Evolutionary conservation across 768 basidiomycete genomes (phyloP), one percentile per base, ranked within the genome.

Genomic region (Russula dissimulans): DNA sequence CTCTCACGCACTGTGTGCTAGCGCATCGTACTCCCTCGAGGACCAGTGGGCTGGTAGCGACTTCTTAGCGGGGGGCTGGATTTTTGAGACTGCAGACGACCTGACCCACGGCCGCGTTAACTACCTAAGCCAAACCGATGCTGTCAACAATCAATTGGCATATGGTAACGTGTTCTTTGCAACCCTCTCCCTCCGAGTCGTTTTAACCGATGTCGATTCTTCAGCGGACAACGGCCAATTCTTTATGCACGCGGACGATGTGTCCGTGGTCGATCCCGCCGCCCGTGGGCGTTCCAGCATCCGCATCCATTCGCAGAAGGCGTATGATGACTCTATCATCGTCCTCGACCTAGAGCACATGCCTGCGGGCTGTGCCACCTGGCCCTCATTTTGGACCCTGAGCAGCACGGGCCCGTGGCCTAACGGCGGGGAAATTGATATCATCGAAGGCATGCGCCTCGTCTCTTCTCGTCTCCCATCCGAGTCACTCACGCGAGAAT

Each of bases 91-190:
- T 9, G 54, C 68, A 29, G 66, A 77, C 58, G 84, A 86, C 67
- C 84, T 82, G n/a, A 86, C 84, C 0, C 80, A 84, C 61, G 84
- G 84, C n/a, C 72, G 79, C 53, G 81, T 83, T 59, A 79, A 84
- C 69, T 86, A 82, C 61, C 74, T 85, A 36, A 74, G 78, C 61
- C 63, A 74, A 64, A 52, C 61, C 15, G 76, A 77, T 2, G 79
- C 84, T 0, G 52, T 72, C n/a, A 18, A 51, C 0, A 67, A 68
- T 1, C 79, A 79, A 56, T 72, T 85, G 36, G 72, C 82, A 11
- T 78, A 68, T 57, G 80, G 83, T 81, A 48, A 26, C 22, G 22
- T 26, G 29, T 22, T 10, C 3, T 3, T 11, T 18, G 54, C 1
- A 8, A 48, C 32, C 41, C 10, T 7, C 41, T 43, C 18, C 17